Conservation (phyloP, 495 filamentous ascomycete genomes). For the Parmelia sp. region DNA sequence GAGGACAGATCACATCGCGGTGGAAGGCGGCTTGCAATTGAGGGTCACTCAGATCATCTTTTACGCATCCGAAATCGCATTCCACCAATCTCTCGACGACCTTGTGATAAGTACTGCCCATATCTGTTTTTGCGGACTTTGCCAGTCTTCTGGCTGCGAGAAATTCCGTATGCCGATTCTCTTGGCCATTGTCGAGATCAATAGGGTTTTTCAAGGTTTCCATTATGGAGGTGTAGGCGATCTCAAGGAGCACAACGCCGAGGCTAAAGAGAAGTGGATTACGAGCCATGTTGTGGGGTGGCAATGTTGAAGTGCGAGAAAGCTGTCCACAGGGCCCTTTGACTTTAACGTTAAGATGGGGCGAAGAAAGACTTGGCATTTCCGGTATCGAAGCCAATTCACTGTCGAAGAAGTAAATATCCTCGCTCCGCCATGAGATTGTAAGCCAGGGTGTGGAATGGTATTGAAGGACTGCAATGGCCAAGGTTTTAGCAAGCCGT, state of each 20-base stretch:
- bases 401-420: constrained; percentile 30
- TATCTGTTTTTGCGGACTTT: constrained; percentile 39
- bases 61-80: constrained; percentile 35
- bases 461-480: constrained; percentile 35
- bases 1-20: constrained; percentile 33
- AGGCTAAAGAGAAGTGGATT: constrained; percentile 31
- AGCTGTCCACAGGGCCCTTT: constrained; percentile 12
- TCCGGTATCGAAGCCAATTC: background rate
- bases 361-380: constrained; percentile 17
- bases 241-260: constrained; percentile 31
- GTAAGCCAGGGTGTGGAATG: constrained; percentile 35
- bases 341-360: constrained; percentile 31
- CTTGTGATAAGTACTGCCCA: constrained; percentile 38
- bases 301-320: constrained; percentile 3
- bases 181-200: constrained; percentile 16
- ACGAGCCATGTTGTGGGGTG: constrained; percentile 6
- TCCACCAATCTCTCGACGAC: constrained; percentile 34
- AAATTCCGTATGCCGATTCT: constrained; percentile 28
- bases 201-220: constrained; percentile 18
- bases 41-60: constrained; percentile 31
- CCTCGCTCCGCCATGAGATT: constrained; percentile 31
- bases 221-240: constrained; percentile 26
- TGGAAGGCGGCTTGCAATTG: constrained; percentile 32
- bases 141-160: constrained; percentile 30
- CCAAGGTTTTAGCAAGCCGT: constrained; percentile 32